Percentiles rank a stretch among this genome's conserved stretches.
phyloP scores from a whole-genome alignment of 73 alveolate species.

The Paramecium sonneborni region DNA sequence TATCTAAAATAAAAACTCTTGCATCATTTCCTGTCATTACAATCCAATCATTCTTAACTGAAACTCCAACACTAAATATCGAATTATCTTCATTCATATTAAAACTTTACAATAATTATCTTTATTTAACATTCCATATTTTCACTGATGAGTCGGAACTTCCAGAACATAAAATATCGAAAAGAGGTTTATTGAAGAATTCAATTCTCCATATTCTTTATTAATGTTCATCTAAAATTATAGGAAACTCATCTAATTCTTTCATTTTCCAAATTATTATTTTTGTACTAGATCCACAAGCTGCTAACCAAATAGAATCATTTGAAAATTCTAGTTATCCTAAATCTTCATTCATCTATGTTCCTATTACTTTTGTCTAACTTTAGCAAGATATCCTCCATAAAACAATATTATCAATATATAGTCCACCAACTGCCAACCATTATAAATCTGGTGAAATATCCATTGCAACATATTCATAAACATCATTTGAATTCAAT shows the following conservation, averaged over 20 bases:
- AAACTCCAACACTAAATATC: neutral
- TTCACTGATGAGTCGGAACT: neutral
- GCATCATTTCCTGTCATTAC: neutral
- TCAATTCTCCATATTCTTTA: neutral
- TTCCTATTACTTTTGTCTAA: neutral
- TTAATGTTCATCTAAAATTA: neutral
- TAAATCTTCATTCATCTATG: neutral
- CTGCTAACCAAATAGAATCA: neutral
- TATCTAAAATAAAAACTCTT: neutral
- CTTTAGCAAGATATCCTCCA: neutral
- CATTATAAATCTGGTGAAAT: neutral
- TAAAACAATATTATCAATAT: neutral
- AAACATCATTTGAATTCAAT: neutral
- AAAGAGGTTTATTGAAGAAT: neutral
- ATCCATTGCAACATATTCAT: slow-evolving; percentile 7
- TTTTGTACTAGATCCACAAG: neutral
- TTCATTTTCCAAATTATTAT: neutral
- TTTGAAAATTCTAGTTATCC: slow-evolving; percentile 18
- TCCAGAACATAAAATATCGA: neutral
- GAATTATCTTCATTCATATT: neutral
- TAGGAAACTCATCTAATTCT: neutral
- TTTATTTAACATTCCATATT: neutral
- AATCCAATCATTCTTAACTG: neutral
- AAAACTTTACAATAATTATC: slow-evolving; percentile 13
- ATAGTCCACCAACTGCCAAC: slow-evolving; percentile 16